Evolutionary conservation across 2,329 filamentous ascomycete species (phyloP).

Genomic region (Alternaria longipes): DNA sequence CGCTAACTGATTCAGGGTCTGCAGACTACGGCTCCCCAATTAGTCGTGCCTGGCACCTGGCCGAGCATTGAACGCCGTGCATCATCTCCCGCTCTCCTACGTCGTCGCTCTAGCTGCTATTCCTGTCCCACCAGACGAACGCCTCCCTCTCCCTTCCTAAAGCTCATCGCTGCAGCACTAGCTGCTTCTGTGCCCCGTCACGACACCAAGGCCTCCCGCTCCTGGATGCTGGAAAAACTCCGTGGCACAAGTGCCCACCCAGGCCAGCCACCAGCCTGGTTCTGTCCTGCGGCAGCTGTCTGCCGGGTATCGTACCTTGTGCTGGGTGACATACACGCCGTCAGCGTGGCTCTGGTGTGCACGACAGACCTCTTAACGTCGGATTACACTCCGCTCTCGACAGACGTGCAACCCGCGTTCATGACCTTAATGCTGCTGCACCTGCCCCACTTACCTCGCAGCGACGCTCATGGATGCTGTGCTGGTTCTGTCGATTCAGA

Average conservation of each 20-base stretch:
- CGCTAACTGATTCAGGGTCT: slow-evolving; percentile 21
- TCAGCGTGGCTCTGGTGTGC: slow-evolving; percentile 38
- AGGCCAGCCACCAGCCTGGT: slow-evolving; percentile 47
- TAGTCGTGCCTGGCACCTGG: slow-evolving; percentile 22
- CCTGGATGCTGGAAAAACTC: slow-evolving; percentile 39
- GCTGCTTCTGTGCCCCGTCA: slow-evolving; percentile 29
- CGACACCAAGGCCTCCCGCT: slow-evolving; percentile 31
- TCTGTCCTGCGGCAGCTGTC: slow-evolving; percentile 46
- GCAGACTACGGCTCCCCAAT: slow-evolving; percentile 6
- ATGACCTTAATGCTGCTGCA: slow-evolving; percentile 27
- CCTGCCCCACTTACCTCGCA: slow-evolving; percentile 23
- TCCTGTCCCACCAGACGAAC: slow-evolving; percentile 36
- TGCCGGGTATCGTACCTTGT: slow-evolving; percentile 40
- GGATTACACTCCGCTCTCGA: slow-evolving; percentile 37
- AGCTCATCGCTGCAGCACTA: slow-evolving; percentile 39
- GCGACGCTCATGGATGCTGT: slow-evolving; percentile 2
- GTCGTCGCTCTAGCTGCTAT: slow-evolving; percentile 29
- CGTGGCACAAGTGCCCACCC: slow-evolving; percentile 33
- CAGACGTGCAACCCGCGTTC: slow-evolving; percentile 13
- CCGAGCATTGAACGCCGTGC: slow-evolving; percentile 27
- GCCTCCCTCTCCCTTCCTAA: slow-evolving; percentile 33
- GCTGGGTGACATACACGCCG: slow-evolving; percentile 36
- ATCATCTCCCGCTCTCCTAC: slow-evolving; percentile 31
- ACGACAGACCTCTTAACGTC: slow-evolving; percentile 35
- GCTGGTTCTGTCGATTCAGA: slow-evolving; percentile 29